phyloP scores from a whole-genome alignment of 306 rosid species.

The Vigna reflexopilosa region DNA sequence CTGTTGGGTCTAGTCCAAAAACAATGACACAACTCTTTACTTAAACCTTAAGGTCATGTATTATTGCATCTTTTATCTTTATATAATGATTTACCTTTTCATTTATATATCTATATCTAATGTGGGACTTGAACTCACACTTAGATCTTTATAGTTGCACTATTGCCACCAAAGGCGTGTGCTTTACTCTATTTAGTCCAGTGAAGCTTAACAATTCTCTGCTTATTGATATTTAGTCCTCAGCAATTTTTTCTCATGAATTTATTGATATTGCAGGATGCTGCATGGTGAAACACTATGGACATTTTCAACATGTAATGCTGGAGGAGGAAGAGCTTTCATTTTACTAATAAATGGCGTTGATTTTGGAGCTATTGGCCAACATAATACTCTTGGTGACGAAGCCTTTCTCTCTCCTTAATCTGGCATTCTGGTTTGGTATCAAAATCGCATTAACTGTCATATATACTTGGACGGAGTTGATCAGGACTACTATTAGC shows the following conservation, averaged over 20 bases:
- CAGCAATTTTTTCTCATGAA: background rate
- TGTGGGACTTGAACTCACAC: no score
- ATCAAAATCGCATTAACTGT: conserved; percentile 53
- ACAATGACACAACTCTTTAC: no score
- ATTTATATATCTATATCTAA: no score
- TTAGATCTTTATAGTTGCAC: background rate
- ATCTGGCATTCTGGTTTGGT: conserved; percentile 57
- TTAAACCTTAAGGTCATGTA: no score
- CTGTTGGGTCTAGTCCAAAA: no score
- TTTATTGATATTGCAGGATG: conserved; percentile 51
- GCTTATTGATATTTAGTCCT: conserved; percentile 3
- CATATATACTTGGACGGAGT: conserved; percentile 62
- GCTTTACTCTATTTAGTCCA: background rate
- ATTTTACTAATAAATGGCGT: conserved; percentile 53
- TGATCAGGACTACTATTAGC: conserved; percentile 54
- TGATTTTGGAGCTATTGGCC: conserved; percentile 55
- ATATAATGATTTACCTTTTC: no score
- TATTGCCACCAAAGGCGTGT: background rate
- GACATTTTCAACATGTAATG: conserved; percentile 45
- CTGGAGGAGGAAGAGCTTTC: conserved; percentile 39
- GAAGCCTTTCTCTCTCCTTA: conserved; percentile 57
- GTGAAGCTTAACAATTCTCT: background rate
- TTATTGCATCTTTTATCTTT: no score
- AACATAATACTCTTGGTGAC: conserved; percentile 51
- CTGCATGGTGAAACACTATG: conserved; percentile 17